Conservation (phyloP, 768 basidiomycete genomes). For the Sutorius australiensis region DNA sequence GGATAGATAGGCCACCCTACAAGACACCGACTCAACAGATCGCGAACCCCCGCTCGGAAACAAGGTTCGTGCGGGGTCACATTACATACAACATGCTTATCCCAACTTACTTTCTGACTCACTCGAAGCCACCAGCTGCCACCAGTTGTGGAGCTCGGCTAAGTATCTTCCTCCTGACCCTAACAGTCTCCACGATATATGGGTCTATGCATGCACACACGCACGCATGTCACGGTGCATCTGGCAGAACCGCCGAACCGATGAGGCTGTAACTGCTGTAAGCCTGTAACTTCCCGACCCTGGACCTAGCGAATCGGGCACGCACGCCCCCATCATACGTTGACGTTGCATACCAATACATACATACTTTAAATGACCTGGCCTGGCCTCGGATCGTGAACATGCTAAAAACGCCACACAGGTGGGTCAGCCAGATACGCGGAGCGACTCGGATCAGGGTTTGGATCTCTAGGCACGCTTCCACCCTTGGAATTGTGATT, state of each 20-base stretch:
- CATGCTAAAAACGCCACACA: slow-evolving; percentile 1
- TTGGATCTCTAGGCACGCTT: not conserved
- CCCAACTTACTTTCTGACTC: not conserved
- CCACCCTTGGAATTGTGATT: too few species aligned
- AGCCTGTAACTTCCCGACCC: not conserved
- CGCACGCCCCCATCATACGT: not conserved
- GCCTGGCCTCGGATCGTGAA: slow-evolving; percentile 5
- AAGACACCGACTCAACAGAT: not conserved
- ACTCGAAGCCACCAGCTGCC: too few species aligned
- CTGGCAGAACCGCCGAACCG: too few species aligned
- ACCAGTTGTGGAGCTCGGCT: too few species aligned
- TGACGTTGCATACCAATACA: not conserved
- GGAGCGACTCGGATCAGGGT: not conserved
- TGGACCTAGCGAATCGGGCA: too few species aligned
- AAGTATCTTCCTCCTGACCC: too few species aligned
- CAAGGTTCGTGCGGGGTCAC: not conserved
- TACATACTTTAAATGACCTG: too few species aligned
- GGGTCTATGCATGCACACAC: too few species aligned
- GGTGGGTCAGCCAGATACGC: not conserved
- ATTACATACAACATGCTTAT: not conserved
- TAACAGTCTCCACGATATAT: too few species aligned
- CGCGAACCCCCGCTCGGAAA: not conserved
- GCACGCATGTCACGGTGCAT: too few species aligned
- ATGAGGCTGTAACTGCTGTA: too few species aligned
- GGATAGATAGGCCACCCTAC: not conserved